Evolutionary conservation across 345 rosid species (phyloP).

Genomic region (Brassica nigra): DNA sequence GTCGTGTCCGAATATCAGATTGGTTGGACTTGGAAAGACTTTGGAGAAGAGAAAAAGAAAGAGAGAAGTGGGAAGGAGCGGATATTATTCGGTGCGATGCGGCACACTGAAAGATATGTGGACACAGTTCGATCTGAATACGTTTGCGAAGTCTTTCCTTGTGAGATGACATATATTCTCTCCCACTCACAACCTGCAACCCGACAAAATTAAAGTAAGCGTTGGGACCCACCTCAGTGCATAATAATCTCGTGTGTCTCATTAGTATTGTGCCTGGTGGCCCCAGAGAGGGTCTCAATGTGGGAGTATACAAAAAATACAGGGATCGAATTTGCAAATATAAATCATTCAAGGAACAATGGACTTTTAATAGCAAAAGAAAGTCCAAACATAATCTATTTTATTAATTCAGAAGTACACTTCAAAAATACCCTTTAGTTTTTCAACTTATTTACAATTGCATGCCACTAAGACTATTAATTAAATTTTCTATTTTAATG

Average conservation of each 20-base stretch:
- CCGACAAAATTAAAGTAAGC: constrained; percentile 34
- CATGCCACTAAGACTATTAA: too few species aligned
- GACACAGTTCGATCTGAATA: constrained; percentile 16
- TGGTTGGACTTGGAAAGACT: constrained; percentile 36
- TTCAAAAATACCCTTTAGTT: too few species aligned
- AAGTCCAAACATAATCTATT: too few species aligned
- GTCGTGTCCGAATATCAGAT: constrained; percentile 28
- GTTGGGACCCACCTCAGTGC: constrained; percentile 40
- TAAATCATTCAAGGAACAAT: not conserved
- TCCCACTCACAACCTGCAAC: constrained; percentile 31
- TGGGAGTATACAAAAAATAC: not conserved
- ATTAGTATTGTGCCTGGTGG: constrained; percentile 32
- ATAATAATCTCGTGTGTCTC: constrained; percentile 40
- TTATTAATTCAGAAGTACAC: too few species aligned
- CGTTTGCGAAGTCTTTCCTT: not conserved
- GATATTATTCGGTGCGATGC: constrained; percentile 23
- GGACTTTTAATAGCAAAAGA: not conserved
- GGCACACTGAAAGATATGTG: constrained; percentile 28
- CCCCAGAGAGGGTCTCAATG: not conserved
- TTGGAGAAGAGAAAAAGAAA: not conserved
- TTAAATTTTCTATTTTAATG: too few species aligned
- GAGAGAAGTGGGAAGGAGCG: constrained; percentile 10
- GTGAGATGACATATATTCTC: constrained; percentile 38
- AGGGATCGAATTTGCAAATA: constrained; percentile 19
- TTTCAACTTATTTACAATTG: too few species aligned